These are phyloP conservation scores for Monosporascus sp. DNA, from an alignment of 2,329 filamentous ascomycete genomes.

Conservation along the genomic window DNA sequence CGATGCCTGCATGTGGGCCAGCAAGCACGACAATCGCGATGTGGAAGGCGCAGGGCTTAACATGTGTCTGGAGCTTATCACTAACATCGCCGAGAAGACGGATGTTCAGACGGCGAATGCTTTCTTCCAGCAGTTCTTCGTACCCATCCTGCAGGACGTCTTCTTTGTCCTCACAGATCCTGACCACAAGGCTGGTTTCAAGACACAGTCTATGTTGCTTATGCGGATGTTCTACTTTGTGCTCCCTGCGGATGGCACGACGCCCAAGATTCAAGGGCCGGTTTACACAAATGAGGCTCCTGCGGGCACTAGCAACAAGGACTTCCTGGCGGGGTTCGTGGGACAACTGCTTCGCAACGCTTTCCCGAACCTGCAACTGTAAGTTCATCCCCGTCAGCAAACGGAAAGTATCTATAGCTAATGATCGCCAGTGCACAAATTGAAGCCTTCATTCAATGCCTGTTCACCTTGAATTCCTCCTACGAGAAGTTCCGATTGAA, in stretches of 20 bases:
- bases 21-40: slow-evolving; percentile 98
- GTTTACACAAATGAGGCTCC: slow-evolving; percentile 87
- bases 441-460: slow-evolving; percentile 78
- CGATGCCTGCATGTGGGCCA: slow-evolving; percentile 99
- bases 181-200: slow-evolving; percentile 98
- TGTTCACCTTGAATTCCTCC: slow-evolving; percentile 85
- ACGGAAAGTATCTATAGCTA: slow-evolving; percentile 24
- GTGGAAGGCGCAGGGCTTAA: slow-evolving; percentile 94
- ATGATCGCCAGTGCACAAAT: slow-evolving; percentile 68
- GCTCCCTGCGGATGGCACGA: slow-evolving; percentile 61
- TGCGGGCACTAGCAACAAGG: slow-evolving; percentile 78
- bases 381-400: slow-evolving; percentile 35
- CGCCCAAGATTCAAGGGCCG: slow-evolving; percentile 85
- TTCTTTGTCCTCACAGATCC: slow-evolving; percentile 97
- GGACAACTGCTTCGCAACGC: slow-evolving; percentile 79
- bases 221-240: slow-evolving; percentile 96
- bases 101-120: slow-evolving; percentile 81
- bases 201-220: slow-evolving; percentile 90
- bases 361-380: slow-evolving; percentile 90
- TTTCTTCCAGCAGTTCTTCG: slow-evolving; percentile 98
- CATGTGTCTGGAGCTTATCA: slow-evolving; percentile 97
- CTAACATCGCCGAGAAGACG: slow-evolving; percentile 92
- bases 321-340: slow-evolving; percentile 87
- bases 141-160: slow-evolving; percentile 91
- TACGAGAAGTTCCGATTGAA: slow-evolving; percentile 94